Conservation (phyloP, 148 eudicot species). For the Rhododendron griersonianum region DNA sequence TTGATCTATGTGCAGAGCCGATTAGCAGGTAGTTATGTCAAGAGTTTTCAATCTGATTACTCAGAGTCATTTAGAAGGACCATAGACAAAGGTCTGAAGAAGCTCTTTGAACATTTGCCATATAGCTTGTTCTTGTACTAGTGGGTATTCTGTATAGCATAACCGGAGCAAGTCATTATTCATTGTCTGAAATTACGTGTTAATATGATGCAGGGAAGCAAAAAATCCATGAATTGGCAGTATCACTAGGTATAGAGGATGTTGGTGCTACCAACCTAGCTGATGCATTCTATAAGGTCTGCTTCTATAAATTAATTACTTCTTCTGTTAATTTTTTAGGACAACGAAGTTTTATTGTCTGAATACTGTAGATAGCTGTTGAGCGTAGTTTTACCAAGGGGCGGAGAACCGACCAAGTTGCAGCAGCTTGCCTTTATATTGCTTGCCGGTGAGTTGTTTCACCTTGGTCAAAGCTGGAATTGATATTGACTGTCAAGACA, state of each 20-base stretch:
- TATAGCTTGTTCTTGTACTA: neutral
- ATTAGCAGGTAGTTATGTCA: slow-evolving; percentile 29
- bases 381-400: slow-evolving; percentile 44
- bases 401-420: slow-evolving; percentile 44
- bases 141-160: neutral
- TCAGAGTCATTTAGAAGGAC: slow-evolving; percentile 44
- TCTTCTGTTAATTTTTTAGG: neutral
- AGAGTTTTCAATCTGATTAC: slow-evolving; percentile 22
- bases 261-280: slow-evolving; percentile 29
- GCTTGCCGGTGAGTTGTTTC: slow-evolving; percentile 41
- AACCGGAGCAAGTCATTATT: neutral
- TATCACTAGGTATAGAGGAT: slow-evolving; percentile 29
- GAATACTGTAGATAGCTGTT: slow-evolving; percentile 33
- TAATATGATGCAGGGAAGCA: slow-evolving; percentile 28
- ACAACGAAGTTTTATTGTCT: neutral
- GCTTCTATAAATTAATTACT: neutral
- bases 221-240: slow-evolving; percentile 19
- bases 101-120: neutral
- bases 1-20: slow-evolving; percentile 23
- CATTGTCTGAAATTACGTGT: neutral
- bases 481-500: neutral
- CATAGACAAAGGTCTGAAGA: slow-evolving; percentile 32
- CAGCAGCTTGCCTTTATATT: slow-evolving; percentile 57
- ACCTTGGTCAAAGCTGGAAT: neutral
- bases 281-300: slow-evolving; percentile 35